Base-by-base conservation (phyloP, 2,329 filamentous ascomycete species). In the Scytalidium lignicola region DNA sequence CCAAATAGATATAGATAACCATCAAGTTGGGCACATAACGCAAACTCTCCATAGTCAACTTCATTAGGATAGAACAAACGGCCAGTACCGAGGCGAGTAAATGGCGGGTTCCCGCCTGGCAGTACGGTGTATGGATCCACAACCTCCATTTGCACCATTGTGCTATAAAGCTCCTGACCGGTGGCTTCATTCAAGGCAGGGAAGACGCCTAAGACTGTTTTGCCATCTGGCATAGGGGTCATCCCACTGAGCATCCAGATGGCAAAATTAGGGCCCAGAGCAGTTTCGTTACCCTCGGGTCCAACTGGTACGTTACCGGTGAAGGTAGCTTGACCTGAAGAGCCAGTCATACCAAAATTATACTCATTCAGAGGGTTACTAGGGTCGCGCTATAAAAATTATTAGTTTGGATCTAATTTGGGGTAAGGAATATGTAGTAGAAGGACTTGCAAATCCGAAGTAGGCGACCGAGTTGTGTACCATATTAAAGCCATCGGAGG, bases 401-500 rank as follows among this genome's bases (percentile, higher is more conserved):
- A 28, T 28, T 28, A 28, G 26, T 13, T 7, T 13, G 19, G 28
- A 10, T 21, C 28, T 8, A 32, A n/a, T n/a, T n/a, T n/a, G n/a
- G n/a, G n/a, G n/a, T n/a, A n/a, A n/a, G n/a, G n/a, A n/a, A n/a
- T n/a, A n/a, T n/a, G n/a, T n/a, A n/a, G n/a, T n/a, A 29, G 13
- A 15, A 12, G 37, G 21, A 41, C 41, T 26, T 28, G 47, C 48
- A 28, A 20, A 50, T 32, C 48, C 48, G 22, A 32, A 46, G 40
- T 50, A 50, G 12, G 44, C 43, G 12, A 50, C 48, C 18, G 48
- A 46, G 39, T 50, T 50, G 37, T 50, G 48, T 5, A 50, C 48
- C 19, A 50, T 46, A 18, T 50, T 50, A 20, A 50, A 50, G 13
- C 44, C 48, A 39, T 23, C 21, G 22, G 22, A 21, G 13, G 21